phyloP scores from a whole-genome alignment of 345 rosid genomes.

The Erodium maritimum region DNA sequence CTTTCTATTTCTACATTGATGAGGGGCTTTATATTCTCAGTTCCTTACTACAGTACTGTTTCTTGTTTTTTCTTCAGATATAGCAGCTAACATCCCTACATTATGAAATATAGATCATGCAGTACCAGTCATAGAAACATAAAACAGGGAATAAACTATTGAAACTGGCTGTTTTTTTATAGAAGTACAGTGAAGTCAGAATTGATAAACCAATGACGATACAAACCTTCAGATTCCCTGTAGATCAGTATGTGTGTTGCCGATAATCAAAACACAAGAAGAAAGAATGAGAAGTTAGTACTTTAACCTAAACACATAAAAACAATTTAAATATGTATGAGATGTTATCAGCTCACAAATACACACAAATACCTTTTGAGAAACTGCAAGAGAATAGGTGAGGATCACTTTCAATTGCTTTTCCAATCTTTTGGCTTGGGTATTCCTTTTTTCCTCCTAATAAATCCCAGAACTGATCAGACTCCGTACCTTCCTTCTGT shows the following conservation, averaged over 20 bases:
- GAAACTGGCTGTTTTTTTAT: too few relatives aligned
- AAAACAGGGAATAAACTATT: neutral
- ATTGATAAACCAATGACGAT: conserved; percentile 9
- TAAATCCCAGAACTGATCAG: conserved; percentile 86
- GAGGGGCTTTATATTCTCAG: too few relatives aligned
- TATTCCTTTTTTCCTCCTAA: conserved; percentile 84
- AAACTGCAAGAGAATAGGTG: conserved; percentile 82
- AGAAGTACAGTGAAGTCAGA: neutral
- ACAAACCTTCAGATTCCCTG: conserved; percentile 84
- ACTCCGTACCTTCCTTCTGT: conserved; percentile 91
- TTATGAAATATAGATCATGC: neutral
- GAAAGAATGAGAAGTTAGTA: conserved; percentile 13
- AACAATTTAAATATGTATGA: conserved; percentile 1
- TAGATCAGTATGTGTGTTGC: conserved; percentile 19
- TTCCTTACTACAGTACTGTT: too few relatives aligned
- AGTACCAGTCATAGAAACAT: neutral
- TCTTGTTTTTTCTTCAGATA: too few relatives aligned
- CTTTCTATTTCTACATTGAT: too few relatives aligned
- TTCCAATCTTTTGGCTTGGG: conserved; percentile 57
- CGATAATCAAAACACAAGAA: conserved; percentile 15
- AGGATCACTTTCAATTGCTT: conserved; percentile 77
- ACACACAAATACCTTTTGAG: conserved; percentile 40
- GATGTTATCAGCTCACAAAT: conserved; percentile 7
- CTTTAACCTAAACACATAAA: conserved; percentile 3
- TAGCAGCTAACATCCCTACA: neutral